Conservation (phyloP, 768 basidiomycete species). For the Leccinum broughii region DNA sequence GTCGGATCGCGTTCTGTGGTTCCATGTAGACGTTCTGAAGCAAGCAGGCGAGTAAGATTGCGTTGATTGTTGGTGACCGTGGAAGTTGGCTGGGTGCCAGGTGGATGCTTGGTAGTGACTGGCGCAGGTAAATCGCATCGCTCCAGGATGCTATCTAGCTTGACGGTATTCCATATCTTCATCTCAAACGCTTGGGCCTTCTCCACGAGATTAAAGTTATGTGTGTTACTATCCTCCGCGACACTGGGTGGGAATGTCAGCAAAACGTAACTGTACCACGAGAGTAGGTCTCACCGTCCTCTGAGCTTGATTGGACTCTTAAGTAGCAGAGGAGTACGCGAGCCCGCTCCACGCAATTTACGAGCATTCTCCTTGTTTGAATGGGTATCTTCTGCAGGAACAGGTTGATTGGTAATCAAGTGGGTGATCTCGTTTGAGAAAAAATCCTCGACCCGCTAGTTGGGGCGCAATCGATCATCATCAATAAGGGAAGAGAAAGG, state of each 20-base stretch:
- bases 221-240: constrained; percentile 32
- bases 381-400: constrained; percentile 35
- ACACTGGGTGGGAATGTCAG: constrained; percentile 19
- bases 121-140: constrained; percentile 53
- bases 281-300: constrained; percentile 46
- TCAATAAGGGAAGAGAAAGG: constrained; percentile 1
- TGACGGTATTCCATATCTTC: constrained; percentile 83
- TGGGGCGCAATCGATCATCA: constrained; percentile 5
- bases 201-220: constrained; percentile 51
- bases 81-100: constrained; percentile 32
- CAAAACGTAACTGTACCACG: neutral
- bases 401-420: constrained; percentile 68
- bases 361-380: constrained; percentile 70
- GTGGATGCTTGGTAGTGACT: constrained; percentile 29
- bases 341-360: constrained; percentile 29
- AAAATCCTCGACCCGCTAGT: constrained; percentile 82
- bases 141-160: constrained; percentile 69
- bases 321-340: constrained; percentile 33
- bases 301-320: constrained; percentile 69
- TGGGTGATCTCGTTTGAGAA: constrained; percentile 88
- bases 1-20: constrained; percentile 88
- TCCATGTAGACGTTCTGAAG: constrained; percentile 84
- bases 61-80: constrained; percentile 39
- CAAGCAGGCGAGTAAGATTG: constrained; percentile 61
- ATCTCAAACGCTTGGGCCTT: constrained; percentile 72